Conservation (phyloP, 768 basidiomycete species). For the Lepiota venenata region DNA sequence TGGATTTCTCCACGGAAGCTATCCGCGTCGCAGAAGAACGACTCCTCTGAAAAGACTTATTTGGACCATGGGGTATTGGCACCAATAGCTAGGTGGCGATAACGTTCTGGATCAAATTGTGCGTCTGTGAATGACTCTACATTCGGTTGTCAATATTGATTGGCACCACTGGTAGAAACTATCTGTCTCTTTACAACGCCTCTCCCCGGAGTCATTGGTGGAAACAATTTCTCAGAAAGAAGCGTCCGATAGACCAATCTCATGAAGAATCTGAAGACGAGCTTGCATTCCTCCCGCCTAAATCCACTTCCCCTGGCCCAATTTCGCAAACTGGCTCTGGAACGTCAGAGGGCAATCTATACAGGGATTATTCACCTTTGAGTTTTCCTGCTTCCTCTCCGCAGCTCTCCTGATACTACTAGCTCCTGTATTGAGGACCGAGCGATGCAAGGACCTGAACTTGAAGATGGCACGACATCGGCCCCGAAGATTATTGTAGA, state of each 20-base stretch:
- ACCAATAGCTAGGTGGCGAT: background rate
- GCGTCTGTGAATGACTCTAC: background rate
- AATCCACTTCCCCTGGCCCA: background rate
- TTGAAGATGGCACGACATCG: background rate
- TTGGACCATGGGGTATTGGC: background rate
- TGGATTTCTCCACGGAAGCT: background rate
- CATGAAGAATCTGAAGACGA: conserved; percentile 9
- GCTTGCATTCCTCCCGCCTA: conserved; percentile 5
- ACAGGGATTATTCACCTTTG: background rate
- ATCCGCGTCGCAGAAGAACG: background rate
- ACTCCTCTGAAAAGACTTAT: background rate
- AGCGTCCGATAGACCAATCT: background rate
- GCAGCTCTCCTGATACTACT: background rate
- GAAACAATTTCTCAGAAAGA: background rate
- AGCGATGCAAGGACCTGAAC: background rate
- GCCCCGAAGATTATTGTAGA: background rate
- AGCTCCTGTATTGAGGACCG: background rate
- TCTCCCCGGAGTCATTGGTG: background rate
- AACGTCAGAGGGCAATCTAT: background rate
- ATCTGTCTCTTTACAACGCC: background rate
- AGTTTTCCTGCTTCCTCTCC: conserved; percentile 3
- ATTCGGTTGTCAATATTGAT: background rate
- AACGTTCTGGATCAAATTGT: conserved; percentile 3
- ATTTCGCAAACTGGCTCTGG: background rate
- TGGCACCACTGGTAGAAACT: background rate